Evolutionary conservation across 805 yeast species (phyloP), one percentile per base, ranked within the genome.

Genomic region (Schwanniomyces sp.): DNA sequence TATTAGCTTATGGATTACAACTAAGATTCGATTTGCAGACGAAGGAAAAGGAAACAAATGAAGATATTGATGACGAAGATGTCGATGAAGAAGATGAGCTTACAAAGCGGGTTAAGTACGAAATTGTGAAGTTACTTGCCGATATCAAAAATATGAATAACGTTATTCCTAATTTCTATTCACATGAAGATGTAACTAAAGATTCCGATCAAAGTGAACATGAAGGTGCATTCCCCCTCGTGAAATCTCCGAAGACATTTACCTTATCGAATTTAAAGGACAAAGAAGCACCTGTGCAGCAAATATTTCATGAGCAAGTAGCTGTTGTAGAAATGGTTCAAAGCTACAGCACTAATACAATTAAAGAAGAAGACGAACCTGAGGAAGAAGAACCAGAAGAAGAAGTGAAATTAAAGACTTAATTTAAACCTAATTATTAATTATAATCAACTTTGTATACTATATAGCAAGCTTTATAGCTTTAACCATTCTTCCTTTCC

Each of bases 1-100:
- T 71, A 44, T 63, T 79, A 38, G 79, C 76, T n/a, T 67, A 66
- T 53, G 82, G 78, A 0, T 70, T 78, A 48, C 73, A 70, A 47
- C 62, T 77, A 48, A 67, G 82, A 50, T 69, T 66, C 44, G 76
- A 75, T 46, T 60, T 71, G 49, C 74, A 72, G 49, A 43, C n/a
- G 16, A 39, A 42, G 11, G 40, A 29, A 7, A 18, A 46, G 45
- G 46, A 43, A 30, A 34, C 14, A 30, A 45, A 47, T n/a, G 47
- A 34, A 4, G 43, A 46, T n/a, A 4, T 34, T 12, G 50, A 43
- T 12, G 51, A 41, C 12, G 18, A 28, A n/a, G 30, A 14, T 11
- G 52, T 47, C n/a, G 50, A 48, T 43, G 54, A 56, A 25, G 69
- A 66, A 39, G 56, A 64, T 41, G 73, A 67, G 36, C 59, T 70